These are phyloP conservation scores for Maudiozyma humilis DNA, from an alignment of 1,139 yeast species.

Conservation along the genomic window DNA sequence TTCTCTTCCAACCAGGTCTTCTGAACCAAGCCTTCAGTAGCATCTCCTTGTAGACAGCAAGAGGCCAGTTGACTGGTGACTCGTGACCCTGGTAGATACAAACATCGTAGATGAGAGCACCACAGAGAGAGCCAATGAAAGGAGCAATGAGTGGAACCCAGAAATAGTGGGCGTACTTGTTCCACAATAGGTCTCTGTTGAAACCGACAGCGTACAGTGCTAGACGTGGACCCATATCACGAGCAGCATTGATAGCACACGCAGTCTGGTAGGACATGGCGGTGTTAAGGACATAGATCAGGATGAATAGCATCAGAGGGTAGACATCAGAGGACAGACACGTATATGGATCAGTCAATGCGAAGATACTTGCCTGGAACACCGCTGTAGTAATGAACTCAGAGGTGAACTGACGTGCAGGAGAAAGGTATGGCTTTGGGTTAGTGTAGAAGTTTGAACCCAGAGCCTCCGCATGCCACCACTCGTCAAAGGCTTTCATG, in stretches of 20 bases:
- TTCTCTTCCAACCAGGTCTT: slow-evolving; percentile 26
- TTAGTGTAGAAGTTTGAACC: slow-evolving; percentile 40
- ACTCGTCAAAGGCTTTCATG: slow-evolving; percentile 18
- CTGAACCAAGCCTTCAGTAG: slow-evolving; percentile 23
- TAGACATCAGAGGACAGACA: slow-evolving; percentile 38
- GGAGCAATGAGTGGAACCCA: slow-evolving; percentile 47
- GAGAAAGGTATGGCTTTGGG: slow-evolving; percentile 37
- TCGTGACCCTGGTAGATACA: slow-evolving; percentile 43
- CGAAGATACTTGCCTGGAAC: slow-evolving; percentile 38
- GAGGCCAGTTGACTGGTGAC: slow-evolving; percentile 40
- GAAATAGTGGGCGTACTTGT: slow-evolving; percentile 36
- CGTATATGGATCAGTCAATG: slow-evolving; percentile 43
- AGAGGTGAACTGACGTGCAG: slow-evolving; percentile 40
- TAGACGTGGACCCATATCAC: slow-evolving; percentile 46
- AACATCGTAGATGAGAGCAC: slow-evolving; percentile 41
- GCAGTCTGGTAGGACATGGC: slow-evolving; percentile 44
- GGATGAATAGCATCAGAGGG: slow-evolving; percentile 38
- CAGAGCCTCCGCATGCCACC: slow-evolving; percentile 22
- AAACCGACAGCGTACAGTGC: slow-evolving; percentile 42
- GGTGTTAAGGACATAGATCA: slow-evolving; percentile 39
- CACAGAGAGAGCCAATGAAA: slow-evolving; percentile 37
- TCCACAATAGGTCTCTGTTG: slow-evolving; percentile 35
- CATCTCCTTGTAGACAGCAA: slow-evolving; percentile 22
- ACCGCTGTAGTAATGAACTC: slow-evolving; percentile 39
- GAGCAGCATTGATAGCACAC: slow-evolving; percentile 44